Base-by-base conservation (phyloP, 306 rosid species). In the Vigna reflexopilosa region DNA sequence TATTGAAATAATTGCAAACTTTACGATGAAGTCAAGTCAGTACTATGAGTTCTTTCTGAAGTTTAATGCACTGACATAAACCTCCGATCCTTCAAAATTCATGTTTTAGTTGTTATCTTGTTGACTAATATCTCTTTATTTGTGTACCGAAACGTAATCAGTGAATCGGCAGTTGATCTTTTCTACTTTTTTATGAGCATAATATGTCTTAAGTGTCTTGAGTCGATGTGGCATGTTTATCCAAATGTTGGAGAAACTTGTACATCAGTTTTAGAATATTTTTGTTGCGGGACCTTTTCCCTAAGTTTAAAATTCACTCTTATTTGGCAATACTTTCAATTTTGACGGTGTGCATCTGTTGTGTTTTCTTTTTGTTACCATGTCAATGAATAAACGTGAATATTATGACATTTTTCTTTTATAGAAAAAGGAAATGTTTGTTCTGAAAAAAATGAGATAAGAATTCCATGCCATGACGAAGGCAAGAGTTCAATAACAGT, bases 401-500 rank as follows among this genome's bases (percentile, higher is more conserved):
- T 70, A 17, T 38, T 10, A 30, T 32, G 19, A 61, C 4, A 36
- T 13, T 15, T 30, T 30, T 30, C n/a, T 32, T 55, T 15, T 2
- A 32, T 32, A 32, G 8, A 32, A 62, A 15, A 28, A 15, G 22
- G 24, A 62, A 62, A 30, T 16, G 15, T 28, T 61, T 61, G 66
- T 30, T 61, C 9, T 13, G 5, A 30, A 6, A 28, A 14, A 30
- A 57, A 6, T 79, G 14, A 19, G 38, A 38, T 20, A 19, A 70
- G 19, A 34, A 7, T 80, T 80, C 32, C 17, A 70, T 26, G 40
- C 17, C 36, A 56, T 76, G 59, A 38, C 0, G 32, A 51, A 30
- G 52, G 67, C 57, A 62, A 77, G 73, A 78, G 48, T 40, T 66
- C 68, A 17, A 63, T 62, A 8, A 58, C 9, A 40, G 34, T 49